phyloP scores from a whole-genome alignment of 495 filamentous ascomycete genomes.

The Bombardia bombarda region DNA sequence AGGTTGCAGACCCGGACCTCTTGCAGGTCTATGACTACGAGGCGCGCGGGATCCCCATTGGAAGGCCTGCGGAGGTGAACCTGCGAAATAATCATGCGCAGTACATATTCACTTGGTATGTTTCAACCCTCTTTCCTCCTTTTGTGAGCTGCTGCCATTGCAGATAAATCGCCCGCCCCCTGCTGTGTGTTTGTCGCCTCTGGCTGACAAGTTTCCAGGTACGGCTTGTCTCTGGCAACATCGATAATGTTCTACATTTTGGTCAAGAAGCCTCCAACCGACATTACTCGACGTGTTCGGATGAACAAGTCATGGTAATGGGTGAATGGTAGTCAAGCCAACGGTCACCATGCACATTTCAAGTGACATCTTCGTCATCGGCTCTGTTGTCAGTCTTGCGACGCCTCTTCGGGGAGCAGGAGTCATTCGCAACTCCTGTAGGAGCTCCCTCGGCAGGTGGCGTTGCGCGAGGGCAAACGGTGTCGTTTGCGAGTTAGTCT shows the following conservation, averaged over 20 bases:
- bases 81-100: slow-evolving; percentile 93
- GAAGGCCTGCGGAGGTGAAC: slow-evolving; percentile 84
- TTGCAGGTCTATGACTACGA: slow-evolving; percentile 61
- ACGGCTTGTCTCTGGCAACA: slow-evolving; percentile 77
- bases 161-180: too few species aligned
- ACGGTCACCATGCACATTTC: slow-evolving; percentile 7
- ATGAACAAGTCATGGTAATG: slow-evolving; percentile 74
- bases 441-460: slow-evolving; percentile 71
- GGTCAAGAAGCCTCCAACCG: slow-evolving; percentile 70
- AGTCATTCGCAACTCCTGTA: slow-evolving; percentile 73
- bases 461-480: slow-evolving; percentile 77
- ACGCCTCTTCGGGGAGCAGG: slow-evolving; percentile 26
- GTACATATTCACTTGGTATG: slow-evolving; percentile 97
- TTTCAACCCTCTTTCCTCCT: slow-evolving; percentile 1
- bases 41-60: slow-evolving; percentile 83
- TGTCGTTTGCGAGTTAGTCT: slow-evolving; percentile 61
- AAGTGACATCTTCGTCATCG: slow-evolving; percentile 18
- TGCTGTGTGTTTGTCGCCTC: too few species aligned
- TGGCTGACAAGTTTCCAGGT: slow-evolving; percentile 49
- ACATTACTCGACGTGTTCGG: slow-evolving; percentile 64
- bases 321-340: neutral
- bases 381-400: slow-evolving; percentile 1
- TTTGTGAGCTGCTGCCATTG: neutral
- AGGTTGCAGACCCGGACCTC: slow-evolving; percentile 60
- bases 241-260: slow-evolving; percentile 94